A percentile compares a stretch with the other conserved stretches of the same genome.
Conservation (phyloP, 2,329 filamentous ascomycete genomes). For the Colletotrichum kahawae region DNA sequence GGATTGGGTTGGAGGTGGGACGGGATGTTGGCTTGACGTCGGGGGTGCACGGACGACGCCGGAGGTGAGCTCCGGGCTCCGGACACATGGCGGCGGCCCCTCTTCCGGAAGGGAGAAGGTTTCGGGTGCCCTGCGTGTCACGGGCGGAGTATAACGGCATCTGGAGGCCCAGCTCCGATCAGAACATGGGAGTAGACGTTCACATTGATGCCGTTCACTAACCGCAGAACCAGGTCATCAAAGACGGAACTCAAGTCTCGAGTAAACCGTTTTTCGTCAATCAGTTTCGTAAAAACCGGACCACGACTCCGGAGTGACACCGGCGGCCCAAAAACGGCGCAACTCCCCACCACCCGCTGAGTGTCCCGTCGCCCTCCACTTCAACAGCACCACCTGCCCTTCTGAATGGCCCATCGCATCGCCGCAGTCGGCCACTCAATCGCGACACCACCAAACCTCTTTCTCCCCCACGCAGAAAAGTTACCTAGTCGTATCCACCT, state of each 20-base stretch:
- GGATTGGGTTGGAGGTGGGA: neutral
- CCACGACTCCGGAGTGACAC: neutral
- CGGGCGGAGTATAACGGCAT: neutral
- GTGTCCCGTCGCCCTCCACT: neutral
- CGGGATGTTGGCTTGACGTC: neutral
- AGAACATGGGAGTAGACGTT: neutral
- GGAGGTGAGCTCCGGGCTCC: neutral
- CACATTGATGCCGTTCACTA: no score
- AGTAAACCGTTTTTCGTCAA: neutral
- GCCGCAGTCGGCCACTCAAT: neutral
- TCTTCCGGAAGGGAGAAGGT: neutral
- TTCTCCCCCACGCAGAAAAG: neutral
- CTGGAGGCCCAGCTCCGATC: rapidly evolving
- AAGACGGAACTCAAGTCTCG: no score
- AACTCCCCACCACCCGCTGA: neutral
- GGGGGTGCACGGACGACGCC: neutral
- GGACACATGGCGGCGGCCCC: neutral
- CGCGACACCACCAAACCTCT: neutral
- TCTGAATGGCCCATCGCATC: neutral
- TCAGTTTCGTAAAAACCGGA: neutral
- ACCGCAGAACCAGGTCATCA: neutral
- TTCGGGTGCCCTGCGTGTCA: neutral
- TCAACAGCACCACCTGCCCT: neutral
- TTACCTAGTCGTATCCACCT: neutral
- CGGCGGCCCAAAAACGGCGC: neutral